Evolutionary conservation across 2,329 filamentous ascomycete species (phyloP), one percentile per base, ranked within the genome.

Genomic region (Paecilomyces fulvus): DNA sequence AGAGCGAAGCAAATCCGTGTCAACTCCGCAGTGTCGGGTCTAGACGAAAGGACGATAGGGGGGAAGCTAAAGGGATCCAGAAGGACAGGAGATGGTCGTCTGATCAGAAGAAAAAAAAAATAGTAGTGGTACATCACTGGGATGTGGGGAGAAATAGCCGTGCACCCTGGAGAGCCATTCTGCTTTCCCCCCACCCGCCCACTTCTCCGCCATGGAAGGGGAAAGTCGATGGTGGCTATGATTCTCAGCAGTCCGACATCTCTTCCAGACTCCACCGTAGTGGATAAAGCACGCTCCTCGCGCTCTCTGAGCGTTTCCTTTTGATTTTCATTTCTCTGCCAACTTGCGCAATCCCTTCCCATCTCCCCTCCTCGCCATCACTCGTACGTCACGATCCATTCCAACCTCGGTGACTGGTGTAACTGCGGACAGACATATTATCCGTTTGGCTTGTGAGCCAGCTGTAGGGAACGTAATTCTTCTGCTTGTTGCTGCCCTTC

Each of bases 61-160:
- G 53, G 25, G 30, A 46, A 46, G 49, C n/a, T n/a, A 31, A 31
- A 37, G 54, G 23, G 25, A 17, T 55, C 48, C 43, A 54, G 63
- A 63, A 37, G 52, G 33, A 49, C 53, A 51, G 55, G 51, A 23
- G 37, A 21, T 50, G 66, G 66, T 68, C 67, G 64, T 64, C 65
- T 67, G 66, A 68, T 67, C 65, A 67, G 54, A 61, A 67, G 66
- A 69, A 67, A 67, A 63, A 59, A 56, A 14, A 21, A 43, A 5
- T n/a, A n/a, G n/a, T n/a, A 30, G 20, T 50, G 14, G 48, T 6
- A 21, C 48, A 25, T 12, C 48, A 11, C 20, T 43, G 51, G 51
- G 33, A 21, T 28, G 17, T 23, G 30, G 14, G n/a, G 51, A 53
- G 28, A 30, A 53, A 20, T 9, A 33, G 51, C 30, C 30, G 20